Evolutionary conservation across 1,284 basidiomycete genomes (phyloP), one percentile per base, ranked within the genome.

Genomic region (Bjerkandera adusta): DNA sequence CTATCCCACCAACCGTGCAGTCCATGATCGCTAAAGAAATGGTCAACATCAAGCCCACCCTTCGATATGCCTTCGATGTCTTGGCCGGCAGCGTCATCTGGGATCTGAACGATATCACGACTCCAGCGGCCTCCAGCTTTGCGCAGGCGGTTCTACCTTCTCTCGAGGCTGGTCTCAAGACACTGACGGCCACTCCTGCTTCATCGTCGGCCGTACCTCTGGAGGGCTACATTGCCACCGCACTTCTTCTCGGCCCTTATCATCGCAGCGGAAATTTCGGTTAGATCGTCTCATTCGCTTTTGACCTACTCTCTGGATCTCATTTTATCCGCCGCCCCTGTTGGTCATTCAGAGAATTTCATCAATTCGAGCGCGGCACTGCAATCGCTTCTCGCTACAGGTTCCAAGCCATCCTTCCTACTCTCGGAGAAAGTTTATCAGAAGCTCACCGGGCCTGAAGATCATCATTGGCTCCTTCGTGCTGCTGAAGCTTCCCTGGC

Each of bases 391-490:
- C 59, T 65, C 5, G 59, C 72, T 6, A 70, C 69, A 1, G 62
- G 73, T 1, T 63, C 73, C 5, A 96, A 92, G 61, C 89, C 92
- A 0, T 86, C 87, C 1, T 96, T 96, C 68, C 62, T 97, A 32
- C 60, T 95, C 16, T 91, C 82, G 79, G 92, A 94, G 47, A 93
- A 89, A 64, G 81, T 90, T 0, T 93, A 92, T 60, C 78, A 83
- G 47, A 92, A 90, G 62, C 58, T 87, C 4, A 68, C 69, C 4
- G 75, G 81, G 4, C 57, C 67, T 0, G 79, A 82, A 15, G 92
- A 95, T 25, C 83, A 91, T 53, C 60, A 57, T 13, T 96, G 93
- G 93, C 67, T 96, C 3, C 68, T 91, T n/a, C 76, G 85, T 24
- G 84, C 88, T 0, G 63, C 76, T 4, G 72, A 82, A 45, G 77